Evolutionary conservation across 139 green algal species (phyloP).

Genomic region (Volvox reticuliferus): DNA sequence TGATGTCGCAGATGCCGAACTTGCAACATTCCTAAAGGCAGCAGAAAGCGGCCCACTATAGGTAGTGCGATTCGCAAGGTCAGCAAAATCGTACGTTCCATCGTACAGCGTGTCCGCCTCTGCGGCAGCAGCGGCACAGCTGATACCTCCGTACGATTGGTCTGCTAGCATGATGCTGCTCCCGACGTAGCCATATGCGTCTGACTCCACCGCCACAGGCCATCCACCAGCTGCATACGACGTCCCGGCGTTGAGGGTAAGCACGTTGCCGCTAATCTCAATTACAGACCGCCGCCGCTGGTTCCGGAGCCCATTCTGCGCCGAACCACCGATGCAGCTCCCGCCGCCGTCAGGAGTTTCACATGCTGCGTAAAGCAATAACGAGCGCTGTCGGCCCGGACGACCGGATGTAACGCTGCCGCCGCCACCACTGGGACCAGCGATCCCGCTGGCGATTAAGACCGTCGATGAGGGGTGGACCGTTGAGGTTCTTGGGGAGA

Average conservation of each 20-base stretch:
- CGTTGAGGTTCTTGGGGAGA: not conserved
- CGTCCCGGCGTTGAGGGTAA: slow-evolving; percentile 5
- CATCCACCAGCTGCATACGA: slow-evolving; percentile 8
- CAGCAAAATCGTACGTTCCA: not conserved
- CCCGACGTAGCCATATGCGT: not conserved
- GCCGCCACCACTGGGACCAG: not conserved
- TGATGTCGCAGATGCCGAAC: not conserved
- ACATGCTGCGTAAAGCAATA: too few relatives aligned
- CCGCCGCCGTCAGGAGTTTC: not conserved
- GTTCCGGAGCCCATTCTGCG: not conserved
- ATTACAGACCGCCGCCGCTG: slow-evolving; percentile 26
- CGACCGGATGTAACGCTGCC: not conserved
- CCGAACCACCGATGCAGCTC: not conserved
- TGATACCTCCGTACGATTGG: not conserved
- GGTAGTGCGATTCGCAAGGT: not conserved
- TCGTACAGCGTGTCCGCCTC: not conserved
- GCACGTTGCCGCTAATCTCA: slow-evolving; percentile 32
- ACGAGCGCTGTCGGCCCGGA: not conserved
- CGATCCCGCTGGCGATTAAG: not conserved
- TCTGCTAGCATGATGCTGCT: not conserved
- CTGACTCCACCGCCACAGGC: not conserved
- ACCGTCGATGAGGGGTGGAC: not conserved
- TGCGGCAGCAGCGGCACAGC: not conserved
- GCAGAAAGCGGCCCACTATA: not conserved
- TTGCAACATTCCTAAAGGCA: not conserved